Percentiles rank a stretch among this genome's conserved stretches.
Evolutionary conservation across 2,329 filamentous ascomycete genomes (phyloP).

Genomic region (Pseudogymnoascus sp.): DNA sequence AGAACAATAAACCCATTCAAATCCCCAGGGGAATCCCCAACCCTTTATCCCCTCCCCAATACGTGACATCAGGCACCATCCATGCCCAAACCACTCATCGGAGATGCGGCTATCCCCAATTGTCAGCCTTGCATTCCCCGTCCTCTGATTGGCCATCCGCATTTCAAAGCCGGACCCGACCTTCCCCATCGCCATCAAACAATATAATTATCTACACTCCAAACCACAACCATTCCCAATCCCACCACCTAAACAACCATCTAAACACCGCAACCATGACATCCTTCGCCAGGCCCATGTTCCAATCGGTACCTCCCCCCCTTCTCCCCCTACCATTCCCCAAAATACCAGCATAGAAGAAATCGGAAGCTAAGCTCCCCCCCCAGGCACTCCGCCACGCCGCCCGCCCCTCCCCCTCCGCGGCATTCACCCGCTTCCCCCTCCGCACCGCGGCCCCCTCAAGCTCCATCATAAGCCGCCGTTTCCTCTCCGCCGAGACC

Average conservation of each 20-base stretch:
- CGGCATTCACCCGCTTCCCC: not conserved
- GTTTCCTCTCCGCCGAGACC: constrained; percentile 73
- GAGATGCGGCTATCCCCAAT: too few relatives aligned
- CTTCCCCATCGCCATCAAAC: not conserved
- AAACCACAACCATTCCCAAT: not conserved
- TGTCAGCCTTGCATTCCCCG: not conserved
- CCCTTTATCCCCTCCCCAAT: not conserved
- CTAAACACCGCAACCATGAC: not conserved
- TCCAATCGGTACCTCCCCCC: not conserved
- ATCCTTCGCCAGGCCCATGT: not conserved
- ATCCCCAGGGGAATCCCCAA: not conserved
- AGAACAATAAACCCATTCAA: not conserved
- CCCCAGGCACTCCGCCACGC: not conserved
- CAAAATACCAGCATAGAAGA: too few relatives aligned
- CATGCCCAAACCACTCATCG: too few relatives aligned
- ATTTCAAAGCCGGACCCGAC: too few relatives aligned
- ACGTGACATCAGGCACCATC: not conserved
- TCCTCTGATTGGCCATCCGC: not conserved
- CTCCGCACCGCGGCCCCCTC: not conserved
- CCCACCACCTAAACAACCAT: not conserved
- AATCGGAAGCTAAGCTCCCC: not conserved
- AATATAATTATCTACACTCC: not conserved
- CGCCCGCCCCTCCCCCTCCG: not conserved
- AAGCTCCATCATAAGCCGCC: too few relatives aligned
- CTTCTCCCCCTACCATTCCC: too few relatives aligned